Evolutionary conservation across 768 basidiomycete species (phyloP), one percentile per base, ranked within the genome.

Genomic region (Pleurotus tuoliensis): DNA sequence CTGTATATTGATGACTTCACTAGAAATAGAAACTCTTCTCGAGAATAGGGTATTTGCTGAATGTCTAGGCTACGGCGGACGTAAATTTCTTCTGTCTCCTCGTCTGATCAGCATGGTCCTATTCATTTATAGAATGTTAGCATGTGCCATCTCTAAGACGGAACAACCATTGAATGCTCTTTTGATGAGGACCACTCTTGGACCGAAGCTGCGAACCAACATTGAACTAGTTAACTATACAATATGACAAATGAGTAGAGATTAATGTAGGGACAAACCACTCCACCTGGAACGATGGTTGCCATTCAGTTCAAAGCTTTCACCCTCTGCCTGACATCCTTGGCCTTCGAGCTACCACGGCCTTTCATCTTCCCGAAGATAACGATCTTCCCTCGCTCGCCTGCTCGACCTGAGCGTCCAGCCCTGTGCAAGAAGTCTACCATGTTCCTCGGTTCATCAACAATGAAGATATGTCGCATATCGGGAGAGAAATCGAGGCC

Each of bases 351-450:
- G 51, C 83, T 81, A 2, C 88, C 87, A 18, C 88, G 73, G 1
- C 88, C 89, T 56, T 77, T 80, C 62, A 73, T 71, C 67, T 87
- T 90, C 30, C 87, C 87, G 64, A 92, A 92, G 5, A 92, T 73
- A 3, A 92, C 83, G 0, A 92, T 91, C 61, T 79, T 84, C 1
- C 89, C 90, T 24, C 69, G 66, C 65, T 78, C 68, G 0, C 90
- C 90, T 3, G 91, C 92, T 27, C 93, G 74, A 2, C 86, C 93
- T 0, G 89, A 80, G 47, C 94, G 74, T 13, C 94, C 94, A 0
- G 94, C 94, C 3, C 94, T 85, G 71, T 97, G 94, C 58, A 97
- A 68, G 67, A 96, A 95, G 69, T 97, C 94, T 39, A 95, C 80
- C 78, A 89, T 90, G 67, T 93, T 95, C 61, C 89, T 75, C 16